Evolutionary conservation across 352 stramenopile genomes (phyloP), one percentile per base, ranked within the genome.

Genomic region (Globisporangium ultimum): DNA sequence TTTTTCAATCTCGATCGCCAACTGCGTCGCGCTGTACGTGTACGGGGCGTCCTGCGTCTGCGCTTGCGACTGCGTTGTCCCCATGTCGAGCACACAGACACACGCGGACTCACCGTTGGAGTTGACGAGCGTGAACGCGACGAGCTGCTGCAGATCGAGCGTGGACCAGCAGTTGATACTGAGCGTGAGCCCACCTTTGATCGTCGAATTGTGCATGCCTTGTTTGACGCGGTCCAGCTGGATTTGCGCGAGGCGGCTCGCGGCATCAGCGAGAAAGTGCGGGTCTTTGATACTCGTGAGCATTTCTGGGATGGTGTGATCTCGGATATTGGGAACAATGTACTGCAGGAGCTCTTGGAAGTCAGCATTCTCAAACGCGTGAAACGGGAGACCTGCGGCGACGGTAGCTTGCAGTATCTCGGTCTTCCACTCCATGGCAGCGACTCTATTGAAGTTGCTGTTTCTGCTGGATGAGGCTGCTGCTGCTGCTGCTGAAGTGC

Each of bases 181-280:
- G 21, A 94, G 63, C 32, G 79, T 92, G 24, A 94, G 76, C 0
- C 81, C 83, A 45, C 80, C 80, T 48, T 91, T 94, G 64, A 90
- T 85, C 7, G 76, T 91, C 48, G 80, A 90, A 50, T 93, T 89
- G 15, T 86, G 67, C 78, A 87, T 91, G 14, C 78, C 80, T 76
- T 94, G 80, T 47, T 92, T 91, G 22, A 94, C 76, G 18, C 80
- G 84, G 32, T 90, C 77, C 13, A 91, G 60, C 60, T 94, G 84
- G n/a, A 64, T 54, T 1, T 32, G 49, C 0, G 76, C 80, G 3
- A 94, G 50, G 4, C 64, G 68, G 0, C 49, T 34, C 2, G 76
- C 75, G 0, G 58, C 74, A 10, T 84, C 71, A 21, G 70, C 45
- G 2, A 90, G 46, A 49, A 87, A 84, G 7, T 34, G 13, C 4